phyloP scores from a whole-genome alignment of 192 early-diverging fungal species.

The Linnemannia hyalina region DNA sequence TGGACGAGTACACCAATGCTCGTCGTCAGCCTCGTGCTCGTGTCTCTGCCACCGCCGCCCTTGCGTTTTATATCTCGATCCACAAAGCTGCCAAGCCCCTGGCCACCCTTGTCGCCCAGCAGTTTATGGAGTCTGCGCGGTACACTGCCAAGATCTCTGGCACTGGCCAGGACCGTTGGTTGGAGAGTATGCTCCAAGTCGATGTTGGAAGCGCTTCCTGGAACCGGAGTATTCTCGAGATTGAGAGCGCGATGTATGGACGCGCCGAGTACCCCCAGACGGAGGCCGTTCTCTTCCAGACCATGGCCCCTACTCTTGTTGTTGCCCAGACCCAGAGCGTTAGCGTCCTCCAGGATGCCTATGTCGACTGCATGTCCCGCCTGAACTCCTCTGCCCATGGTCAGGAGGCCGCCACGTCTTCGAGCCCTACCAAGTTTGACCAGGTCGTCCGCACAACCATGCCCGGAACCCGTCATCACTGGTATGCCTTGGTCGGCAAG shows the following conservation, averaged over 20 bases:
- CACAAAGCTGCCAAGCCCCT: conserved; percentile 41
- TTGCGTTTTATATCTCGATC: conserved; percentile 50
- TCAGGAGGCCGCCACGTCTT: background rate
- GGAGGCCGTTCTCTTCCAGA: conserved; percentile 44
- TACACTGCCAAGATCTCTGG: conserved; percentile 53
- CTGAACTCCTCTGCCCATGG: conserved; percentile 27
- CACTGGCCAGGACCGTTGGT: conserved; percentile 41
- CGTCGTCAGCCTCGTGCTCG: conserved; percentile 52
- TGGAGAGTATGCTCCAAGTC: conserved; percentile 55
- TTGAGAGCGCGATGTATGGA: conserved; percentile 52
- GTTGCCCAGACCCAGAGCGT: conserved; percentile 51
- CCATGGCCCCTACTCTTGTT: conserved; percentile 51
- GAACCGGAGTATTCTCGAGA: conserved; percentile 43
- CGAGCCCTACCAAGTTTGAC: conserved; percentile 29
- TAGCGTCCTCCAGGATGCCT: conserved; percentile 43
- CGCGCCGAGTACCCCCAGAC: conserved; percentile 50
- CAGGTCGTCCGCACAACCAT: conserved; percentile 41
- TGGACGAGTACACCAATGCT: conserved; percentile 55
- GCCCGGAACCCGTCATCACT: conserved; percentile 52
- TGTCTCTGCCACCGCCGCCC: conserved; percentile 51
- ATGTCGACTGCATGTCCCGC: conserved; percentile 45
- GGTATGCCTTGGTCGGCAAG: conserved; percentile 55
- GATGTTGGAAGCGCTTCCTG: conserved; percentile 51
- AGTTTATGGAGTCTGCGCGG: conserved; percentile 55
- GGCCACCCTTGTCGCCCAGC: conserved; percentile 50